Evolutionary conservation across 2,329 filamentous ascomycete genomes (phyloP).

Genomic region (Curvularia verruculosa): DNA sequence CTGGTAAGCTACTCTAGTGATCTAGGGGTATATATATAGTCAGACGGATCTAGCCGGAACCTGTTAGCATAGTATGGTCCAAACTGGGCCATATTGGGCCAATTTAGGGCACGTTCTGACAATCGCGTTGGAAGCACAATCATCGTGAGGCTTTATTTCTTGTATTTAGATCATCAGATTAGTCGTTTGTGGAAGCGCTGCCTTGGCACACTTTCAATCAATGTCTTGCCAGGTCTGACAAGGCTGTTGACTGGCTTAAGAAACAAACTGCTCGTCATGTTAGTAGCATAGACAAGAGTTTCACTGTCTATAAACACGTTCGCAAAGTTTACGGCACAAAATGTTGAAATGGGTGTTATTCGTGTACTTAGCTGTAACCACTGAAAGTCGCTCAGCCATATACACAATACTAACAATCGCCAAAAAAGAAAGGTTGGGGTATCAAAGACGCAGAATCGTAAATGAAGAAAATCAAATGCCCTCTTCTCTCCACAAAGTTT

Average conservation of each 20-base stretch:
- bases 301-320: neutral
- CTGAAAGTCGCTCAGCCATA: neutral
- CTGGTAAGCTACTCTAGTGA: no score
- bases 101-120: no score
- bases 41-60: no score
- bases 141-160: neutral
- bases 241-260: neutral
- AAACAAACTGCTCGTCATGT: neutral
- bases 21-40: no score
- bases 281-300: neutral
- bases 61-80: no score
- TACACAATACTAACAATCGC: neutral
- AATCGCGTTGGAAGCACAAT: neutral
- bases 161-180: neutral
- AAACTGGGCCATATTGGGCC: no score
- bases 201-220: neutral
- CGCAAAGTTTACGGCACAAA: neutral
- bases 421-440: constrained; percentile 1
- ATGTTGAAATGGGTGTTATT: neutral
- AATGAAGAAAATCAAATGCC: neutral
- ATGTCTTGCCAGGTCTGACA: neutral
- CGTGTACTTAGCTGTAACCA: neutral
- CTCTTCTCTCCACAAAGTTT: neutral
- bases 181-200: neutral
- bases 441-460: constrained; percentile 10